These are phyloP conservation scores for Tylopilus subfusipes DNA, from an alignment of 768 basidiomycete genomes.

Conservation along the genomic window DNA sequence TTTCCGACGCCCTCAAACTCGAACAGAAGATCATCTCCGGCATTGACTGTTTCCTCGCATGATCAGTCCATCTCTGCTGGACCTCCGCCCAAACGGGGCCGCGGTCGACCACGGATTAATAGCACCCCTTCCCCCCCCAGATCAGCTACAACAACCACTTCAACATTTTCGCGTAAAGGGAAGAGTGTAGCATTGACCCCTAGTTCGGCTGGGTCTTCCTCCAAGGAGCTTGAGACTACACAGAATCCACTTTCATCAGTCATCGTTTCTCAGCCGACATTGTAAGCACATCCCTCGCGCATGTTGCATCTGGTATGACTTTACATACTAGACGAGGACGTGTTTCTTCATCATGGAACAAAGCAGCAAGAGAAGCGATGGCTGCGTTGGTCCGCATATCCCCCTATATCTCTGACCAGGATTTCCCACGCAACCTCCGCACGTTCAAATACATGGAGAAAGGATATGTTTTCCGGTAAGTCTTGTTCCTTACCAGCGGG, in stretches of 20 bases:
- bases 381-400: constrained; percentile 36
- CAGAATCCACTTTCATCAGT: constrained; percentile 14
- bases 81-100: constrained; percentile 5
- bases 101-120: constrained; percentile 2
- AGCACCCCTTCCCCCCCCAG: constrained; percentile 12
- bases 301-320: constrained; percentile 1
- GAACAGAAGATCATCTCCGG: constrained; percentile 14
- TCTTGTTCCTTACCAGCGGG: background rate
- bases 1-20: constrained; percentile 1
- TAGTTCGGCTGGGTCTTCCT: constrained; percentile 16
- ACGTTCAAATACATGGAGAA: constrained; percentile 53
- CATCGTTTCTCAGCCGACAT: constrained; percentile 17
- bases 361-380: constrained; percentile 19
- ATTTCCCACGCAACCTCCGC: constrained; percentile 40
- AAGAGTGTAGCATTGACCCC: background rate
- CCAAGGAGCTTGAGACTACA: background rate
- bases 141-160: background rate
- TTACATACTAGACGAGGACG: constrained; percentile 19
- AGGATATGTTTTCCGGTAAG: constrained; percentile 46
- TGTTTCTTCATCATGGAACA: constrained; percentile 32
- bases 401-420: constrained; percentile 32
- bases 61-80: constrained; percentile 15
- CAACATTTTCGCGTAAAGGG: constrained; percentile 7
- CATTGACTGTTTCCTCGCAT: constrained; percentile 3
- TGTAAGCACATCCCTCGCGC: constrained; percentile 13